phyloP scores from a whole-genome alignment of 116 monocot species.

The Dioscorea cayenensis region DNA sequence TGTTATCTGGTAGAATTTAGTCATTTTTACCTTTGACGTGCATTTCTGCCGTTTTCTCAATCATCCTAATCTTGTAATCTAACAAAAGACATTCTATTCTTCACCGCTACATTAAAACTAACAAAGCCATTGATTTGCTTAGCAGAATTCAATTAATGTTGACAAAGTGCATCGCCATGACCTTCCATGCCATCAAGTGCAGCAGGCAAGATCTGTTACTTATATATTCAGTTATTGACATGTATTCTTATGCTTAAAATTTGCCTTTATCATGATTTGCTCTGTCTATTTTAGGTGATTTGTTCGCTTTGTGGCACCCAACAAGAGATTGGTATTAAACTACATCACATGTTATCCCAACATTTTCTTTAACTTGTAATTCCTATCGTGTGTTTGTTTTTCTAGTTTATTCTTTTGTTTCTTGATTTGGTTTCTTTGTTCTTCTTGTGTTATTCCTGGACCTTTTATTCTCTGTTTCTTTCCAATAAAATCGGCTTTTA shows the following conservation, averaged over 20 bases:
- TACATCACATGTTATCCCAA: background rate
- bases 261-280: background rate
- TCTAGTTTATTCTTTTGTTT: too few relatives aligned
- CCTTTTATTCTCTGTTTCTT: too few relatives aligned
- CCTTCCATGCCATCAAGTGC: slow-evolving; percentile 46
- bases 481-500: too few relatives aligned
- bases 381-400: too few relatives aligned
- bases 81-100: too few relatives aligned
- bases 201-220: slow-evolving; percentile 7
- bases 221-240: background rate
- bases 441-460: too few relatives aligned
- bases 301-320: slow-evolving; percentile 53
- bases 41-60: too few relatives aligned
- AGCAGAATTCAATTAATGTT: slow-evolving; percentile 44
- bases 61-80: too few relatives aligned
- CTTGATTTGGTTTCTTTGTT: too few relatives aligned
- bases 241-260: background rate
- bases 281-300: slow-evolving; percentile 25
- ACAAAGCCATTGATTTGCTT: background rate
- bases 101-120: background rate
- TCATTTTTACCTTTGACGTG: too few relatives aligned
- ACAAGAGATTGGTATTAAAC: slow-evolving; percentile 46
- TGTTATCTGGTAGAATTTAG: too few relatives aligned
- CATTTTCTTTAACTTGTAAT: background rate
- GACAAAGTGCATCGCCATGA: slow-evolving; percentile 44